Conservation (phyloP, 768 basidiomycete species). For the Trametes maxima region DNA sequence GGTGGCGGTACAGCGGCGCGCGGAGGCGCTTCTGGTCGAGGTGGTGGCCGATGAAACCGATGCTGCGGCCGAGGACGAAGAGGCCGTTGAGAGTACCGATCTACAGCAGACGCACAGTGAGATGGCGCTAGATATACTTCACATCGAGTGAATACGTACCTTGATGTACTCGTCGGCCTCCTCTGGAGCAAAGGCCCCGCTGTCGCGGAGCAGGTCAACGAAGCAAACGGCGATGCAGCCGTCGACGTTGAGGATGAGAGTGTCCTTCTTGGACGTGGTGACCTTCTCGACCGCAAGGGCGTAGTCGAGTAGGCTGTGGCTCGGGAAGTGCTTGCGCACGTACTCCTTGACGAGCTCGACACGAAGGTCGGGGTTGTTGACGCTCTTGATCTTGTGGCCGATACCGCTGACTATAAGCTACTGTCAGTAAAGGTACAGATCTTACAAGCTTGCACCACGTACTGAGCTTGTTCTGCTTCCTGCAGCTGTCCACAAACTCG, state of each 20-base stretch:
- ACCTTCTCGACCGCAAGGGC: conserved; percentile 97
- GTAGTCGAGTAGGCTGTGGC: conserved; percentile 89
- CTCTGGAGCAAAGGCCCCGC: conserved; percentile 92
- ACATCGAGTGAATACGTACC: conserved; percentile 31
- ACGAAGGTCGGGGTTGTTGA: conserved; percentile 93
- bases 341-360: conserved; percentile 96
- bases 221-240: conserved; percentile 96
- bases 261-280: conserved; percentile 97
- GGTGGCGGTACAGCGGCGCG: conserved; percentile 92
- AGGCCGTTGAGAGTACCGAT: conserved; percentile 95
- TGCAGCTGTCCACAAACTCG: conserved; percentile 93
- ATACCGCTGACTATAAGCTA: conserved; percentile 81
- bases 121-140: conserved; percentile 4
- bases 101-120: conserved; percentile 29
- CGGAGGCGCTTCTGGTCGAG: conserved; percentile 96
- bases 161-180: conserved; percentile 98
- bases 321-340: conserved; percentile 94
- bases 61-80: conserved; percentile 96
- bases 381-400: conserved; percentile 99
- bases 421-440: conserved; percentile 12
- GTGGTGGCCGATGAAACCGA: conserved; percentile 96
- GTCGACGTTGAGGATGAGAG: conserved; percentile 95
- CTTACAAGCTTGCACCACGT: conserved; percentile 33
- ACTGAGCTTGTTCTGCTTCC: conserved; percentile 95
- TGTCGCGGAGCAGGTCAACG: conserved; percentile 90